Conservation (phyloP, 495 filamentous ascomycete species). For the Tetracladium setigerum region DNA sequence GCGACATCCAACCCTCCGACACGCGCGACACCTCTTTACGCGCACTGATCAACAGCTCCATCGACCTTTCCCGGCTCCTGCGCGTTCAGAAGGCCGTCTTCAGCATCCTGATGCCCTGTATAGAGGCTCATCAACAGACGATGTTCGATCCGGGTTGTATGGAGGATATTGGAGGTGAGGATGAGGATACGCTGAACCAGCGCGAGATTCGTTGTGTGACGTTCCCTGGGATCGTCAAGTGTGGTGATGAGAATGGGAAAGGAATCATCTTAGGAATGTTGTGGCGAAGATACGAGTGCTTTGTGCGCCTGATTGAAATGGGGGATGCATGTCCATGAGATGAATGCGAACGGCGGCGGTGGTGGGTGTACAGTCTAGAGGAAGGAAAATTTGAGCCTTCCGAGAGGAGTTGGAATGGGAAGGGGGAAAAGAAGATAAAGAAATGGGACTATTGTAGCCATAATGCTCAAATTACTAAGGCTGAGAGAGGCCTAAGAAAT, state of each 20-base stretch:
- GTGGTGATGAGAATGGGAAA: conserved; percentile 46
- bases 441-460: too few species aligned
- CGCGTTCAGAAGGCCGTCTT: conserved; percentile 46
- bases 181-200: conserved; percentile 44
- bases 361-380: too few species aligned
- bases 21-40: conserved; percentile 37
- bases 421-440: too few species aligned
- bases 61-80: conserved; percentile 42
- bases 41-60: conserved; percentile 34
- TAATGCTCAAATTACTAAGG: too few species aligned
- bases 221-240: conserved; percentile 47
- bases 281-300: conserved; percentile 46
- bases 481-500: too few species aligned
- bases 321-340: background rate
- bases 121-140: conserved; percentile 36
- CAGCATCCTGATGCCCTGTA: conserved; percentile 39
- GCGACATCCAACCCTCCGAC: conserved; percentile 26
- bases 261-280: conserved; percentile 45
- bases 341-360: background rate
- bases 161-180: conserved; percentile 50
- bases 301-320: conserved; percentile 37
- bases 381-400: too few species aligned
- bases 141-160: conserved; percentile 43
- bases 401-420: too few species aligned
- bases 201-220: conserved; percentile 26